Percentiles rank a stretch among this genome's conserved stretches.
Evolutionary conservation across 2,329 filamentous ascomycete species (phyloP).

Genomic region (Clonostachys byssicola): DNA sequence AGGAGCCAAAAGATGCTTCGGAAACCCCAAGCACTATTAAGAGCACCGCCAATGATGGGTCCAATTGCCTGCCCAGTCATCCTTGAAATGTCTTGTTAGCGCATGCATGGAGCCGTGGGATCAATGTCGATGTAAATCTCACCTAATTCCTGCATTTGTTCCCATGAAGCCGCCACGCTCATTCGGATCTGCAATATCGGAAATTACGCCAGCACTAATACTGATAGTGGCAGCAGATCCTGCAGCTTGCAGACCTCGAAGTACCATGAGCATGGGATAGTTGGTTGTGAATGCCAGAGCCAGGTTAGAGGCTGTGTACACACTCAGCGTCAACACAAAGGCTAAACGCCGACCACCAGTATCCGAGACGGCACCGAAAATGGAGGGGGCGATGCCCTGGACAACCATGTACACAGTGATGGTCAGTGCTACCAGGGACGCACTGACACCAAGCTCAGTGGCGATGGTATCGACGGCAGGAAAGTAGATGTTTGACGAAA

Average conservation of each 20-base stretch:
- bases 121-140: background rate
- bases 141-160: conserved; percentile 8
- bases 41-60: conserved; percentile 21
- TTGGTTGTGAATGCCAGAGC: conserved; percentile 5
- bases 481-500: conserved; percentile 17
- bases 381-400: conserved; percentile 34
- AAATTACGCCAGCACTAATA: conserved; percentile 13
- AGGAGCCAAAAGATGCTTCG: conserved; percentile 22
- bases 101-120: too few species aligned
- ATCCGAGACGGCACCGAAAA: conserved; percentile 36
- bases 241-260: conserved; percentile 11
- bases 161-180: conserved; percentile 13
- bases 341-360: conserved; percentile 6
- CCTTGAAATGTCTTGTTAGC: background rate
- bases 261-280: conserved; percentile 4
- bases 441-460: conserved; percentile 10
- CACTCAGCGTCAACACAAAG: conserved; percentile 3
- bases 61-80: conserved; percentile 16
- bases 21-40: conserved; percentile 17
- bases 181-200: conserved; percentile 9
- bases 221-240: conserved; percentile 13
- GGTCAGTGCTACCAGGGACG: conserved; percentile 24
- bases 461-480: conserved; percentile 15
- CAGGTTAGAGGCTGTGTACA: conserved; percentile 7
- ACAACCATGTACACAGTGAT: conserved; percentile 35